Evolutionary conservation across 1,139 yeast species (phyloP).

Genomic region (Taiozyma sp.): DNA sequence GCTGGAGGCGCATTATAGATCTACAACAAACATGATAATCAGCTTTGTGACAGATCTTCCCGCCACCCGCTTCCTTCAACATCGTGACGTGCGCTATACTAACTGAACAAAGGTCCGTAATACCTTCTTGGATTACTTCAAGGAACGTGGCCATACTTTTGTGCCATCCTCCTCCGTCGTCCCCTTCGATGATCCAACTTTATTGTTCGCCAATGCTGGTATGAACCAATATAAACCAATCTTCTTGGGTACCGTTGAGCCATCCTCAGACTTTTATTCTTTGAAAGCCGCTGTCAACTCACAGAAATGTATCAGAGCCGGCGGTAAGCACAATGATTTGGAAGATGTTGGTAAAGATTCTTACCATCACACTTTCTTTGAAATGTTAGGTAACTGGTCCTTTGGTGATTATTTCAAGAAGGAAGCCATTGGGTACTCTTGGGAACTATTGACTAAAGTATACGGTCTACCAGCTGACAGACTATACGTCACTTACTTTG

Average conservation of each 20-base stretch:
- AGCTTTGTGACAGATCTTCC: neutral
- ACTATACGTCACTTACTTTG: slow-evolving; percentile 92
- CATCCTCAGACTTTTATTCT: slow-evolving; percentile 77
- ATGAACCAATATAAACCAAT: slow-evolving; percentile 99
- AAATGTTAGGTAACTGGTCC: slow-evolving; percentile 99
- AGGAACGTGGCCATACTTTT: slow-evolving; percentile 61
- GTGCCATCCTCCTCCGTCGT: slow-evolving; percentile 93
- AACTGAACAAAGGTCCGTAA: slow-evolving; percentile 52
- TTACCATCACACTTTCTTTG: slow-evolving; percentile 96
- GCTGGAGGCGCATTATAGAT: neutral
- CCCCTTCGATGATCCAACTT: slow-evolving; percentile 96
- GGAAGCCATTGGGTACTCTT: slow-evolving; percentile 83
- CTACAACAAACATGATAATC: neutral
- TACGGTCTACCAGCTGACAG: slow-evolving; percentile 75
- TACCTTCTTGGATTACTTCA: slow-evolving; percentile 81
- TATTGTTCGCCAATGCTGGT: slow-evolving; percentile 95
- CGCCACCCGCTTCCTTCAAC: neutral
- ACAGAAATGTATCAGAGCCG: slow-evolving; percentile 98
- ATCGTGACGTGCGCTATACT: slow-evolving; percentile 1
- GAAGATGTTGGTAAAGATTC: slow-evolving; percentile 98
- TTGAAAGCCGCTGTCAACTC: slow-evolving; percentile 91
- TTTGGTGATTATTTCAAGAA: slow-evolving; percentile 97
- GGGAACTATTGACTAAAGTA: slow-evolving; percentile 85
- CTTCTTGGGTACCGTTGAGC: slow-evolving; percentile 94
- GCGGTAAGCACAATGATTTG: slow-evolving; percentile 97